These are phyloP conservation scores for Coprinopsis marcescibilis DNA, from an alignment of 768 basidiomycete species.

Conservation along the genomic window DNA sequence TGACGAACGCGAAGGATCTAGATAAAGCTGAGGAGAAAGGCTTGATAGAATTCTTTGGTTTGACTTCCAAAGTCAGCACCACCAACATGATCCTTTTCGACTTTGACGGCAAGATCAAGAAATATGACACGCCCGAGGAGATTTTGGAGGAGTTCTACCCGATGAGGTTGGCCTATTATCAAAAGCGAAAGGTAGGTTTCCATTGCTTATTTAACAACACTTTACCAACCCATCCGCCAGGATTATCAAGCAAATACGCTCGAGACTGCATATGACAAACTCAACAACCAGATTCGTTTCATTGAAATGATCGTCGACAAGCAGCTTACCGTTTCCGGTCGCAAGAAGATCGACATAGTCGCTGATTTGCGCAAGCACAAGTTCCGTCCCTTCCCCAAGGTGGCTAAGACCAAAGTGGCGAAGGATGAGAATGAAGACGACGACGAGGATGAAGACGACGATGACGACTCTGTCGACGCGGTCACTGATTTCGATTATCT, in stretches of 20 bases:
- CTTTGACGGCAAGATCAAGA: conserved; percentile 91
- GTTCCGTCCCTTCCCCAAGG: conserved; percentile 92
- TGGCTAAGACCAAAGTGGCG: conserved; percentile 53
- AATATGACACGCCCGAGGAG: conserved; percentile 83
- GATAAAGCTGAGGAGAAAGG: conserved; percentile 89
- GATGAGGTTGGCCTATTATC: conserved; percentile 82
- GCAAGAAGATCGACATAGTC: conserved; percentile 85
- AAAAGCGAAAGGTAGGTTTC: conserved; percentile 80
- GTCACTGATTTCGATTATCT: conserved; percentile 86
- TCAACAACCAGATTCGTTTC: conserved; percentile 94
- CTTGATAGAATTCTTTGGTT: conserved; percentile 85
- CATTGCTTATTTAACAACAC: conserved; percentile 7
- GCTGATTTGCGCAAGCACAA: conserved; percentile 74
- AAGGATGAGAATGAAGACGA: conserved; percentile 47
- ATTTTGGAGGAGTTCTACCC: conserved; percentile 93
- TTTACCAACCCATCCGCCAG: conserved; percentile 32
- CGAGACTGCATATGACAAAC: conserved; percentile 71
- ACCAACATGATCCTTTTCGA: conserved; percentile 99
- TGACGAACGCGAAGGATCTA: conserved; percentile 75
- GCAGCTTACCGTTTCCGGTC: conserved; percentile 74
- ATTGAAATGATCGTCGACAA: conserved; percentile 92
- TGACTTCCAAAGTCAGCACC: conserved; percentile 78
- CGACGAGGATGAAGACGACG: conserved; percentile 35
- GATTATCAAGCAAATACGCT: conserved; percentile 82
- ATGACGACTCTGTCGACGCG: conserved; percentile 26